A percentile compares a stretch with the other conserved stretches of the same genome.
These are phyloP conservation scores for Agrostemma githago DNA, from an alignment of 148 eudicot species.

Conservation along the genomic window DNA sequence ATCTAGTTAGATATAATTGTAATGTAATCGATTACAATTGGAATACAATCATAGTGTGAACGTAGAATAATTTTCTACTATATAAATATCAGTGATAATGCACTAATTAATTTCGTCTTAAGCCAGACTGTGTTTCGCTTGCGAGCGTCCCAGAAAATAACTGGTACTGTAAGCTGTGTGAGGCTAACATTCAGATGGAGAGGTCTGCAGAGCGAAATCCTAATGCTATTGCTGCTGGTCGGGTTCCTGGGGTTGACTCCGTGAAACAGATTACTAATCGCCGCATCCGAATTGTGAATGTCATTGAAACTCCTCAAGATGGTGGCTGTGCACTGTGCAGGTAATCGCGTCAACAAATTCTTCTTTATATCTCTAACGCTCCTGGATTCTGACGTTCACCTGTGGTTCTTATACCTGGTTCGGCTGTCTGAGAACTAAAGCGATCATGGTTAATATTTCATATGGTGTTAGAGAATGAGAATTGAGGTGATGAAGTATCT, in stretches of 20 bases:
- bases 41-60: too few relatives aligned
- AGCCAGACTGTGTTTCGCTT: slow-evolving; percentile 54
- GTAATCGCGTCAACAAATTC: slow-evolving; percentile 25
- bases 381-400: neutral
- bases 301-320: slow-evolving; percentile 39
- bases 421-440: neutral
- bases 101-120: neutral
- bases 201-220: slow-evolving; percentile 53
- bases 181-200: slow-evolving; percentile 45
- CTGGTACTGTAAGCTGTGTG: slow-evolving; percentile 73
- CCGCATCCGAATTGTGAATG: slow-evolving; percentile 61
- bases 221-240: slow-evolving; percentile 86
- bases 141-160: slow-evolving; percentile 42
- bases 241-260: slow-evolving; percentile 61
- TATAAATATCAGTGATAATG: neutral
- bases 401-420: neutral
- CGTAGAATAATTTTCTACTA: too few relatives aligned
- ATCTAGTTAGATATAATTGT: too few relatives aligned
- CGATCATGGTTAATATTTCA: neutral
- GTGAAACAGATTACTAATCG: slow-evolving; percentile 58
- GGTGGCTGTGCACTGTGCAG: slow-evolving; percentile 71
- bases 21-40: too few relatives aligned
- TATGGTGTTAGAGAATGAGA: too few relatives aligned
- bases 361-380: neutral
- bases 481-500: neutral